These are phyloP conservation scores for Euphorbia lathyris DNA, from an alignment of 345 rosid genomes.

Conservation along the genomic window DNA sequence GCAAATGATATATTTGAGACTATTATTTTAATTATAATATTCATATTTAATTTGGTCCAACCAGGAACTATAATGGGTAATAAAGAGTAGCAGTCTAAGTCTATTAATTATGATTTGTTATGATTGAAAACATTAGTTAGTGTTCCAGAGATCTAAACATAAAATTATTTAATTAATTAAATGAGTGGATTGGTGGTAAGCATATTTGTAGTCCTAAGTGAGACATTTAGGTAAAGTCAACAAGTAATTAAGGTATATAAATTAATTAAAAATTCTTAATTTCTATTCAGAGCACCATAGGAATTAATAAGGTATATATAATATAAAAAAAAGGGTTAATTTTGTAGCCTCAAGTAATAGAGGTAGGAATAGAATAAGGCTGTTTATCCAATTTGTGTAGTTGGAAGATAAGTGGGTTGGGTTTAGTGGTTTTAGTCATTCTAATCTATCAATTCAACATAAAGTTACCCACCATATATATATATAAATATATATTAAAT, in stretches of 20 bases:
- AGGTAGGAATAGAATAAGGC: conserved; percentile 34
- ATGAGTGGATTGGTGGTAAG: neutral
- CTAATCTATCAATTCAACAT: conserved; percentile 2
- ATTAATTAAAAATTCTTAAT: neutral
- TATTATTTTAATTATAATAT: no score
- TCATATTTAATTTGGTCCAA: no score
- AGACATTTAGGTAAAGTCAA: conserved; percentile 23
- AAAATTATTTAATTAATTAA: conserved; percentile 6
- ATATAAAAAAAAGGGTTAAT: neutral
- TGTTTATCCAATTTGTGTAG: conserved; percentile 25
- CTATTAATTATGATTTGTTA: neutral
- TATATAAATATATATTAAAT: neutral
- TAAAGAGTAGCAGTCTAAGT: neutral
- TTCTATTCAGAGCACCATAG: conserved; percentile 9
- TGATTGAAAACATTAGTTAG: neutral
- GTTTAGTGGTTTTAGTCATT: conserved; percentile 28
- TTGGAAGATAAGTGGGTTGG: conserved; percentile 28
- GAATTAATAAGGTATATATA: neutral
- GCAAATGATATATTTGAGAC: no score
- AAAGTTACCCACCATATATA: conserved; percentile 3
- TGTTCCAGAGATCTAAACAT: conserved; percentile 2
- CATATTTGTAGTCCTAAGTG: conserved; percentile 20
- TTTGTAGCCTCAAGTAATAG: conserved; percentile 25
- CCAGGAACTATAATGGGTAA: neutral
- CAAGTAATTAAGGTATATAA: conserved; percentile 12